Conservation (phyloP, 2,329 filamentous ascomycete species). For the Thielaviopsis musarum region DNA sequence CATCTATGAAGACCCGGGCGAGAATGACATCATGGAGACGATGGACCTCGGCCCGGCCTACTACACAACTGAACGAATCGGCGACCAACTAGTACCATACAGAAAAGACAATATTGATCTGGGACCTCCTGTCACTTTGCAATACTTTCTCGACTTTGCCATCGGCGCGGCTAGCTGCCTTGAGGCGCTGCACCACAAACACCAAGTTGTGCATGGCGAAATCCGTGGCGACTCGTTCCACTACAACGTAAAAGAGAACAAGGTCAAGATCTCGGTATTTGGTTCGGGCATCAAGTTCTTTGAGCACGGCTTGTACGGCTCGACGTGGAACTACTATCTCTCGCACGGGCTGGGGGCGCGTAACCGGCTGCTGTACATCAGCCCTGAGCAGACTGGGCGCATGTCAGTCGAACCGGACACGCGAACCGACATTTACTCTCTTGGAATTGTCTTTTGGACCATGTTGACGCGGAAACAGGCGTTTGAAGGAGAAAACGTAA, state of each 20-base stretch:
- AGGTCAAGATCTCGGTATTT: slow-evolving; percentile 68
- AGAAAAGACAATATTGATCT: slow-evolving; percentile 30
- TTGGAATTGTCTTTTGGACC: slow-evolving; percentile 80
- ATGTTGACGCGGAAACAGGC: slow-evolving; percentile 64
- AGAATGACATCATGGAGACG: slow-evolving; percentile 52
- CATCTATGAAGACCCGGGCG: slow-evolving; percentile 64
- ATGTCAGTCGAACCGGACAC: slow-evolving; percentile 85
- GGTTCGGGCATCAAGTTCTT: slow-evolving; percentile 78
- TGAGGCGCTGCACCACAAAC: slow-evolving; percentile 78
- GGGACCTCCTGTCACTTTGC: slow-evolving; percentile 47
- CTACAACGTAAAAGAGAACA: slow-evolving; percentile 52
- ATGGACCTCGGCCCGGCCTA: slow-evolving; percentile 65
- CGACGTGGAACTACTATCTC: slow-evolving; percentile 61
- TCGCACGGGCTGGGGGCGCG: slow-evolving; percentile 74
- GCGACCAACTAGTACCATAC: slow-evolving; percentile 31
- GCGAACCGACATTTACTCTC: slow-evolving; percentile 82
- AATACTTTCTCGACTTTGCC: slow-evolving; percentile 75
- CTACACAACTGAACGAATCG: slow-evolving; percentile 38
- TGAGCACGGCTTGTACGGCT: slow-evolving; percentile 72
- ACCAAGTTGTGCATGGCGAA: slow-evolving; percentile 78
- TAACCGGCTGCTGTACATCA: slow-evolving; percentile 81
- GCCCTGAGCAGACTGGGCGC: slow-evolving; percentile 84
- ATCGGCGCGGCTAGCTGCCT: slow-evolving; percentile 74
- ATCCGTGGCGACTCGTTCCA: slow-evolving; percentile 84
- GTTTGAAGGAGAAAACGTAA: slow-evolving; percentile 61